These are phyloP conservation scores for Eragrostis curvula DNA, from an alignment of 176 grass and related monocot species.

Conservation along the genomic window DNA sequence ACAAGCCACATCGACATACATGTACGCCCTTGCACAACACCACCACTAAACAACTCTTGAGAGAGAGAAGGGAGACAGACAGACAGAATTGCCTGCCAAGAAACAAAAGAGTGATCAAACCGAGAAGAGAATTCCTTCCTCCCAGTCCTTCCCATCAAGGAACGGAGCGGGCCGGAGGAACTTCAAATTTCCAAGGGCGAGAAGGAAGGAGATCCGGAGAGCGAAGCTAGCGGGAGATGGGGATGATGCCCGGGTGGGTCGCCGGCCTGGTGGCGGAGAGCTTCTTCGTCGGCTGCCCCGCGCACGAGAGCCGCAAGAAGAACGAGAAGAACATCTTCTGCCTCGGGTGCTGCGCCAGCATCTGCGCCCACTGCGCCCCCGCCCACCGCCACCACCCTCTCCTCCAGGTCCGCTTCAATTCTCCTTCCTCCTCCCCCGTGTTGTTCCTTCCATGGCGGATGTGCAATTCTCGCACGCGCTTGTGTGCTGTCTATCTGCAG, in stretches of 20 bases:
- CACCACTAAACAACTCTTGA: constrained; percentile 30
- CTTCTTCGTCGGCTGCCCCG: constrained; percentile 78
- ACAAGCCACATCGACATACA: constrained; percentile 45
- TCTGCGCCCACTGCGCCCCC: constrained; percentile 79
- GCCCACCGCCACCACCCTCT: constrained; percentile 68
- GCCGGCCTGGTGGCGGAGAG: constrained; percentile 69
- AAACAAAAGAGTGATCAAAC: constrained; percentile 47
- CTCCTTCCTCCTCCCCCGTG: rapidly evolving
- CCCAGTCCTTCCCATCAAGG: background rate
- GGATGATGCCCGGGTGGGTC: constrained; percentile 75
- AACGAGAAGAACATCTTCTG: constrained; percentile 98
- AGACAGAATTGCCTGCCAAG: constrained; percentile 50
- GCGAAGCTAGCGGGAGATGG: constrained; percentile 26
- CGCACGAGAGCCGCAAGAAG: constrained; percentile 73
- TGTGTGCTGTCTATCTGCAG: too few species aligned
- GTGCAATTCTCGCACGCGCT: background rate
- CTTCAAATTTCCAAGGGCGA: background rate
- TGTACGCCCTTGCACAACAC: constrained; percentile 13
- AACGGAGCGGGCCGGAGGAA: background rate
- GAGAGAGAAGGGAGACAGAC: background rate
- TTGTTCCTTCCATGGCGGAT: background rate
- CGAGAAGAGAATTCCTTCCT: constrained; percentile 27
- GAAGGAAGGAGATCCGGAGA: background rate
- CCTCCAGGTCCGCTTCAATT: constrained; percentile 48
- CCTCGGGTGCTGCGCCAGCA: constrained; percentile 80